Conservation (phyloP, 495 filamentous ascomycete genomes). For the Aspergillus hancockii region DNA sequence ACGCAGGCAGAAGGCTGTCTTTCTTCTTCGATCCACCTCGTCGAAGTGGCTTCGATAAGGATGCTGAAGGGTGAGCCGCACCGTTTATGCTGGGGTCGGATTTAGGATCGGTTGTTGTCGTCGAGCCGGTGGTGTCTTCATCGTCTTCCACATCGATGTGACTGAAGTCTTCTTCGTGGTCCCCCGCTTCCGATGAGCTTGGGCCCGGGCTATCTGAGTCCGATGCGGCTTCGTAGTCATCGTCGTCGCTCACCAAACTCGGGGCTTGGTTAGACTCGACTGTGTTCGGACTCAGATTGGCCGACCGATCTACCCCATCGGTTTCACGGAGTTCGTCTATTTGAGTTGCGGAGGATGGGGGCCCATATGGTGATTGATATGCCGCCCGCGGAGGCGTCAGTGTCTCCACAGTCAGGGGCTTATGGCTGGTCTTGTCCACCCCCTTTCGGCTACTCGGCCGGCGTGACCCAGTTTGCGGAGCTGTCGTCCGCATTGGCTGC, state of each 20-base stretch:
- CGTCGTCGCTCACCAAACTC: conserved; percentile 85
- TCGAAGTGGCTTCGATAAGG: conserved; percentile 48
- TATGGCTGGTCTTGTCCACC: conserved; percentile 32
- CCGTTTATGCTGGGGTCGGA: conserved; percentile 37
- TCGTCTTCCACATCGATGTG: conserved; percentile 57
- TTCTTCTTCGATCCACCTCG: conserved; percentile 45
- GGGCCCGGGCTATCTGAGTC: conserved; percentile 50
- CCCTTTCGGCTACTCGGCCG: conserved; percentile 60
- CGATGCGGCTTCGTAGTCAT: conserved; percentile 62
- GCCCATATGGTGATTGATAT: conserved; percentile 37
- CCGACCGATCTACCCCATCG: conserved; percentile 50
- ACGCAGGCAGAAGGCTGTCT: conserved; percentile 41
- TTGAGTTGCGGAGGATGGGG: conserved; percentile 27
- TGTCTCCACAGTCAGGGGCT: conserved; percentile 29
- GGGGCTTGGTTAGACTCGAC: conserved; percentile 77
- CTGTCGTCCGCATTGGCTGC: conserved; percentile 59
- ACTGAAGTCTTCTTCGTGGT: conserved; percentile 48
- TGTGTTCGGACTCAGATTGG: conserved; percentile 77
- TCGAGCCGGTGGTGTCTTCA: conserved; percentile 39
- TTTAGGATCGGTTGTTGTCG: conserved; percentile 36
- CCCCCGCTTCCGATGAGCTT: conserved; percentile 45
- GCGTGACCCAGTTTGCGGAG: conserved; percentile 52
- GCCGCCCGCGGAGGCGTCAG: conserved; percentile 35
- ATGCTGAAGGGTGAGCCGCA: conserved; percentile 28
- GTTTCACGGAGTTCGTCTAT: conserved; percentile 44